Base-by-base conservation (phyloP, 495 filamentous ascomycete genomes). In the Aspergillus sclerotiicarbonarius region DNA sequence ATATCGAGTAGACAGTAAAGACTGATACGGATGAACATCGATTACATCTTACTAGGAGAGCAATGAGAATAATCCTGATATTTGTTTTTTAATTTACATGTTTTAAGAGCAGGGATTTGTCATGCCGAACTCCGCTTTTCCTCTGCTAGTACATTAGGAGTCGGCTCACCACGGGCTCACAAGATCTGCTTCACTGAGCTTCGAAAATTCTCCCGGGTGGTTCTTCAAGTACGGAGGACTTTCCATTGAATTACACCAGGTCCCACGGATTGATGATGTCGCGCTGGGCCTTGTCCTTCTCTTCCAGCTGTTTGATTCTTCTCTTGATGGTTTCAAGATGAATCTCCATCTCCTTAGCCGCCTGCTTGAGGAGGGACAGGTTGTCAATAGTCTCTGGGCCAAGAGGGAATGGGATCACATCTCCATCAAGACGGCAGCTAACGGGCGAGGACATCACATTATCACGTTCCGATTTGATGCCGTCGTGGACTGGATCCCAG, bases 391-490 rank as follows among this genome's bases (percentile, higher is more conserved):
- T 45, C 10, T 54, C 44, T 10, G 51, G 51, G 1, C 52, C 35
- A 3, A 60, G 52, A 13, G 57, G 57, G 32, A 60, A 60, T 18
- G 31, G 43, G 43, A 60, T 37, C 16, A 31, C 51, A 41, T 51
- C 51, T 6, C 21, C 52, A 25, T 54, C 45, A n/a, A 21, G 35
- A 31, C 18, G 29, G 25, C 30, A 50, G 16, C 16, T 37, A 2
- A 6, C n/a, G n/a, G 37, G 9, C 5, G n/a, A 9, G 9, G 33
- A 51, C 15, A 12, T 0, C 25, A n/a, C 12, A 41, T 4, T 13
- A 33, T 10, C 35, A 13, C 2, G 6, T 53, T 21, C 49, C 19
- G 29, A 4, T 18, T 19, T 51, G n/a, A 33, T 15, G 2, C 33
- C 29, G n/a, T 32, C 48, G n/a, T n/a, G 12, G 25, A 9, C n/a